Evolutionary conservation across 345 rosid genomes (phyloP).

Genomic region (Dipteronia dyeriana): DNA sequence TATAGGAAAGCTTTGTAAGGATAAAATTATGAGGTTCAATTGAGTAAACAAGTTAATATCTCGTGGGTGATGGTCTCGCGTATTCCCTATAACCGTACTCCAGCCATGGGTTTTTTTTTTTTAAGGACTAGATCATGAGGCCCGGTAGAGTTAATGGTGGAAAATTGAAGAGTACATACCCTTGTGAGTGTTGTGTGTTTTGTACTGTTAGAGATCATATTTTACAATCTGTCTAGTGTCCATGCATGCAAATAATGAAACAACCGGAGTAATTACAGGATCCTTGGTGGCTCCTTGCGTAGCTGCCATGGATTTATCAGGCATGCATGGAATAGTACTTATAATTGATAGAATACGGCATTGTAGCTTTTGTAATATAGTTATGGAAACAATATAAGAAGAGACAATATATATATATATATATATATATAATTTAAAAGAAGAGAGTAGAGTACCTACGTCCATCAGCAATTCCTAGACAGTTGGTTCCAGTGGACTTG

Average conservation of each 20-base stretch:
- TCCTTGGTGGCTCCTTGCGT: no score
- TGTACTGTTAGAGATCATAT: neutral
- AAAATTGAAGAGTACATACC: neutral
- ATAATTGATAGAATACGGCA: conserved; percentile 16
- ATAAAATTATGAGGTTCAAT: no score
- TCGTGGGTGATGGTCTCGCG: no score
- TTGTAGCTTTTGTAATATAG: neutral
- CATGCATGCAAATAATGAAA: neutral
- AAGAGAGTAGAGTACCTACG: conserved; percentile 35
- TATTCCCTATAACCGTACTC: no score
- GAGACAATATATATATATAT: no score
- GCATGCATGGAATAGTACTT: neutral
- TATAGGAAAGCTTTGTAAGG: no score
- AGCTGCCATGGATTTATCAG: no score
- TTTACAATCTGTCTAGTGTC: neutral
- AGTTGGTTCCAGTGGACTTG: conserved; percentile 35
- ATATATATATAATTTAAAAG: no score
- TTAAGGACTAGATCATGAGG: no score
- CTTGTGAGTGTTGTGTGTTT: neutral
- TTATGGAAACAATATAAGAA: neutral
- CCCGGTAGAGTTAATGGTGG: neutral
- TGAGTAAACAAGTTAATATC: no score
- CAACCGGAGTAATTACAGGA: no score
- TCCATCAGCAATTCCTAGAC: conserved; percentile 37
- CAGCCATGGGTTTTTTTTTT: no score